A percentile compares a stretch with the other conserved stretches of the same genome.
Evolutionary conservation across 2,329 filamentous ascomycete genomes (phyloP).

Genomic region (Tolypocladium amazonense): DNA sequence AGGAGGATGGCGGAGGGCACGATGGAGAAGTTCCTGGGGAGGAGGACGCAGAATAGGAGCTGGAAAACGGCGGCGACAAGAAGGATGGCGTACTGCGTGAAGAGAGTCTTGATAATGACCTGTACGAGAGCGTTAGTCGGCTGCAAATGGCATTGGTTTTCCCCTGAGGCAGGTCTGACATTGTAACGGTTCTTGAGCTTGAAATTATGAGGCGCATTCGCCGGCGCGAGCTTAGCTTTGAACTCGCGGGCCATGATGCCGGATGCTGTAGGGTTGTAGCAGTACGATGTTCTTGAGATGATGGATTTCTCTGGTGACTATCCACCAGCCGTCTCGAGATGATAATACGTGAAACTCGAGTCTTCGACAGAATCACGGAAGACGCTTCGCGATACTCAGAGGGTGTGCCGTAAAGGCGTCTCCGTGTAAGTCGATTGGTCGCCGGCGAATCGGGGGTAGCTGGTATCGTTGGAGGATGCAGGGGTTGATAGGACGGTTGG

Average conservation of each 20-base stretch:
- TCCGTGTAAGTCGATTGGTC: background rate
- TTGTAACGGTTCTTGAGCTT: background rate
- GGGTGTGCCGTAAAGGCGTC: background rate
- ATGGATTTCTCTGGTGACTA: no score
- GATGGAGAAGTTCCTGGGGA: conserved; percentile 23
- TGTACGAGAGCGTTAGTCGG: background rate
- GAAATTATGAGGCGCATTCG: conserved; percentile 7
- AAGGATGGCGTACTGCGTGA: conserved; percentile 21
- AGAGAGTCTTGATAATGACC: conserved; percentile 18
- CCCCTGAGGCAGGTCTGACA: background rate
- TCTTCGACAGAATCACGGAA: no score
- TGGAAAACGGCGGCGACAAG: conserved; percentile 24
- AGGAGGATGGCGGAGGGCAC: conserved; percentile 20
- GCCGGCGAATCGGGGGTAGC: no score
- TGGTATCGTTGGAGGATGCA: no score
- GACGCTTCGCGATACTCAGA: no score
- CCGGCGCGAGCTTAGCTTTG: conserved; percentile 12
- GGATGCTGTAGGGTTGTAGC: background rate
- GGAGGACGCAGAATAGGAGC: conserved; percentile 16
- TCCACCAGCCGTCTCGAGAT: no score
- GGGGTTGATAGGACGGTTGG: no score
- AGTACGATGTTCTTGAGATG: no score
- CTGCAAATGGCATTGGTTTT: no score
- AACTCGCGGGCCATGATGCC: conserved; percentile 7
- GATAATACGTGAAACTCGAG: no score